Base-by-base conservation (phyloP, 2,329 filamentous ascomycete genomes). In the Aureobasidium sp. region DNA sequence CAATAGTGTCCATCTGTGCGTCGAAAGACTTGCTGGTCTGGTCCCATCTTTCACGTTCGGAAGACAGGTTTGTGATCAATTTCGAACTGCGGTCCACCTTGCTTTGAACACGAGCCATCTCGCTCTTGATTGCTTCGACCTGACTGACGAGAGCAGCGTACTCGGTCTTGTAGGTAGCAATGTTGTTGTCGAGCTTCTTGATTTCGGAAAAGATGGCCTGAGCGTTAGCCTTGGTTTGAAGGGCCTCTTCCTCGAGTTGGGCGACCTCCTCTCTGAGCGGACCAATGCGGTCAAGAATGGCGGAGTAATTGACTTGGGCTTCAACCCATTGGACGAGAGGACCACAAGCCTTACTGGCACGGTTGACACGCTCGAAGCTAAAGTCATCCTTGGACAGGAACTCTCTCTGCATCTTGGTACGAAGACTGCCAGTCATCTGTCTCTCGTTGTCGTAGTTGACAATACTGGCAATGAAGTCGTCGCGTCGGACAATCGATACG, bases 381-480 rank as follows among this genome's bases (percentile, higher is more conserved):
- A 97, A 99, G 63, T 97, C 92, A 4, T 93, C 88, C 73, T 95
- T 94, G 15, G 90, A 91, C 64, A 99, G 77, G 76, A 90, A 99
- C 45, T 97, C 91, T 63, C 87, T 90, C 69, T 89, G 87, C 93
- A 99, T 97, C 80, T 91, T 95, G 67, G 85, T 80, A 54, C 94
- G 84, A 67, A 94, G 82, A 30, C 79, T 77, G 69, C 86, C 88
- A 16, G 93, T 99, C 93, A 99, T 97, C 74, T 94, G 88, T 72
- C 82, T 87, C 75, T 94, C 92, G 70, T 97, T 99, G 79, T 97
- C 90, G 71, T 97, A 99, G 74, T 91, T 91, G 74, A 97, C 89
- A 70, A 99, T 99, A 76, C 90, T 97, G 53, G 91, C 90, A 75
- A 99, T 97, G 76, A 99, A 99, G 72, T 97, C 93, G 70, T 97